Evolutionary conservation across 2,329 filamentous ascomycete genomes (phyloP), one percentile per base, ranked within the genome.

Genomic region (Clonostachys sp.): DNA sequence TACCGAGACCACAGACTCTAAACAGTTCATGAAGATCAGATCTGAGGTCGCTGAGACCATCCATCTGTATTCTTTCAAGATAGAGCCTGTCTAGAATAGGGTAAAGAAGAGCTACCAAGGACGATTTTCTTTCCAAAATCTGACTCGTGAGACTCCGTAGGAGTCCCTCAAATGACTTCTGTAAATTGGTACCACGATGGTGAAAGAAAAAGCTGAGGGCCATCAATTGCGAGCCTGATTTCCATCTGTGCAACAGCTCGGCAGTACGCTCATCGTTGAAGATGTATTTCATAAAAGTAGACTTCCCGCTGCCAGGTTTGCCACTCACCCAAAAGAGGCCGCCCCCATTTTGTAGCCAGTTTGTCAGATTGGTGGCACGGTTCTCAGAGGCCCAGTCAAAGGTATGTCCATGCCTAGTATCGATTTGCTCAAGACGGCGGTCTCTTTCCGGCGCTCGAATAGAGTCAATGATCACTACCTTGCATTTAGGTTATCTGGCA

Each of bases 241-340:
- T 39, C 36, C 36, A 39, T 7, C 39, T 20, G 17, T 16, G 16
- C 17, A 18, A 24, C 12, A 16, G 12, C 10, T n/a, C 30, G 9
- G n/a, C 12, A 8, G 36, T 40, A 16, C 39, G 34, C 5, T 46
- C 35, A 41, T 39, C 20, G 6, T 39, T 33, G 17, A 30, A 18
- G 8, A 39, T 39, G 33, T 61, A 58, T 18, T 63, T 67, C 59
- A 70, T 68, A 10, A 71, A 53, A 4, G 68, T 71, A 4, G 66
- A 71, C 51, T 73, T 73, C 5, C 70, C 70, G 5, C 52, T 56
- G 6, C 56, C 56, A 9, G 54, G 53, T 38, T 56, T 51, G 33
- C 54, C 54, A 34, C 52, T 56, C 36, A 56, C 55, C 45, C 45
- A 47, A 34, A 47, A 47, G n/a, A 47, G 7, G 18, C 41, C 16